Base-by-base conservation (phyloP, 2,329 filamentous ascomycete species). In the Phaeosphaeriaceae sp. region DNA sequence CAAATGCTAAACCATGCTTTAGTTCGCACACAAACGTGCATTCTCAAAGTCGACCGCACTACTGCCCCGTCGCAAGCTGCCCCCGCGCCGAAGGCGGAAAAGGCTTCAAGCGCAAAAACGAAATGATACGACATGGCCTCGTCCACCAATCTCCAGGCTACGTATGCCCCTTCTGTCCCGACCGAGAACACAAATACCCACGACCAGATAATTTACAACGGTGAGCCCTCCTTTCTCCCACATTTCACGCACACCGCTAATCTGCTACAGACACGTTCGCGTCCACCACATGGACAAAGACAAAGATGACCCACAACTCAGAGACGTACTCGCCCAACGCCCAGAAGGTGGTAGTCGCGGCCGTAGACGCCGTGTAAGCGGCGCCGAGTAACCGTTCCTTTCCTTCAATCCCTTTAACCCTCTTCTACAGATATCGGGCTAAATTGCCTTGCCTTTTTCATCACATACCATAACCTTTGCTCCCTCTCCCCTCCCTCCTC, bases 101-200 rank as follows among this genome's bases (percentile, higher is more conserved):
- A 62, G 85, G 85, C 1, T 87, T 87, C 75, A 87, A 87, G 67
- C 79, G 85, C 26, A 87, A 87, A 66, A 87, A 87, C 56, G 85
- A 87, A 66, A 87, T 87, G 85, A 86, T 87, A 53, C 77, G 85
- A n/a, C 85, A 87, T 65, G 92, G 93, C 1, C 82, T 97, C 3
- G 94, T 97, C 3, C 94, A 99, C 67, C 88, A 92, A 58, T 96
- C 91, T 6, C 94, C 94, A 1, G 93, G 93, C 52, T 99, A 97
- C 66, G 87, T 96, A 23, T 99, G 94, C 72, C 94, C 94, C 0
- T 97, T 97, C 69, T 99, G 94, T 72, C 89, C 91, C 1, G 92
- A 96, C 66, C 83, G 92, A 59, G 92, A 97, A 70, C 93, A 97
- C 73, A 92, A 89, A 69, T 97, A 97, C 71, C 94, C 94, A 4